These are phyloP conservation scores for Diaporthe citriasiana DNA, from an alignment of 2,329 filamentous ascomycete genomes.

Conservation along the genomic window DNA sequence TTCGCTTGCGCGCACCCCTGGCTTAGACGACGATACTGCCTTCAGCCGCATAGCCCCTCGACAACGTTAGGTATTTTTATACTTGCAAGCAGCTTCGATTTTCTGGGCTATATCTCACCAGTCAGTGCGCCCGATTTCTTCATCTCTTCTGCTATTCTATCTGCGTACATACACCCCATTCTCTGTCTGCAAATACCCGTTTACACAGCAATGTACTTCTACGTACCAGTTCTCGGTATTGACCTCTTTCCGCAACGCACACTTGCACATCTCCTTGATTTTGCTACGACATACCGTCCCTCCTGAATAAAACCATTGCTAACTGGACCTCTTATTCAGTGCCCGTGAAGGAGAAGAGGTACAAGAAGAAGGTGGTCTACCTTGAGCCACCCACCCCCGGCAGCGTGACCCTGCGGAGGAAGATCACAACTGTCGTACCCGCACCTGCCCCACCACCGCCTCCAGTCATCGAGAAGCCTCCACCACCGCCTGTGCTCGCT, in stretches of 20 bases:
- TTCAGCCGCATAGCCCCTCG: conserved; percentile 21
- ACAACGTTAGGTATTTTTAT: conserved; percentile 24
- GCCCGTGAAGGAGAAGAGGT: conserved; percentile 43
- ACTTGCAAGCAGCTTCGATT: conserved; percentile 20
- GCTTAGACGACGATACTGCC: conserved; percentile 13
- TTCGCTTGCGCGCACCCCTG: conserved; percentile 27
- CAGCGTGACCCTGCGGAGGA: conserved; percentile 53
- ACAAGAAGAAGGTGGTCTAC: conserved; percentile 59
- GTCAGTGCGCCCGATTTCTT: conserved; percentile 33
- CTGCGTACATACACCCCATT: background rate
- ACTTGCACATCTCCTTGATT: background rate
- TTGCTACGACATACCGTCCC: background rate
- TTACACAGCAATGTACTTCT: conserved; percentile 39
- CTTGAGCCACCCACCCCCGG: conserved; percentile 58
- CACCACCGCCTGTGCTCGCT: conserved; percentile 44
- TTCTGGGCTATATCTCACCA: conserved; percentile 35
- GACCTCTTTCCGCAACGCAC: background rate
- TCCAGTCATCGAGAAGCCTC: conserved; percentile 44
- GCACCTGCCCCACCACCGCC: conserved; percentile 48
- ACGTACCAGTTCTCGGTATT: conserved; percentile 39
- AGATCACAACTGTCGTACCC: conserved; percentile 57
- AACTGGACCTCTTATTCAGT: conserved; percentile 13
- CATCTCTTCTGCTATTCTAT: background rate
- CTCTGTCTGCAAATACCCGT: background rate
- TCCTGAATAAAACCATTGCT: background rate